Base-by-base conservation (phyloP, 2,329 filamentous ascomycete genomes). In the Metarhizium sp. region DNA sequence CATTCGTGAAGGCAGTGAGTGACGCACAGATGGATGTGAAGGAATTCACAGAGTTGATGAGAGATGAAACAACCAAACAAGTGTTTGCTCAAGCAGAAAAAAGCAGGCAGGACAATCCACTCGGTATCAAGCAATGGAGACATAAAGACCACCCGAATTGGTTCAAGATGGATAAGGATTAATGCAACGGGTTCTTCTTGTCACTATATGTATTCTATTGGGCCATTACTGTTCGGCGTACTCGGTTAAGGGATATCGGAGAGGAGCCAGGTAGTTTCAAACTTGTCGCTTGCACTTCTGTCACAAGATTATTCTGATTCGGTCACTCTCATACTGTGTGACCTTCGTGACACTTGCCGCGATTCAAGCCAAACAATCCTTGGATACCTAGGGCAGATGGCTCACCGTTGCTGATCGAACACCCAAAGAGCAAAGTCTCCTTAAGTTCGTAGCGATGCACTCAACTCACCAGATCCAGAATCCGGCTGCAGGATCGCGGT, bases 81-180 rank as follows among this genome's bases (percentile, higher is more conserved):
- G 71, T 82, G 11, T 70, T 86, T 54, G 73, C 78, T 11, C 74
- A 78, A 55, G 80, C 77, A 2, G 72, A 67, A 45, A 74, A 77
- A 61, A 84, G 82, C 61, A 75, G 75, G 18, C 70, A 76, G 53
- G 74, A 78, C 43, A 78, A 83, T 47, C 78, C 80, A 0, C 73
- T 75, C 52, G 79, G 76, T 4, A 84, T 86, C 59, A 79, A 75
- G 60, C 75, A 78, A 2, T 86, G 83, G 83, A 75, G 73, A 50
- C 75, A 80, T 20, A 76, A 73, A 54, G 79, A 86, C 40, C 74
- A 85, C 55, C 80, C 83, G 2, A 74, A 81, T 58, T 86, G 82
- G 81, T 75, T 78, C 57, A 68, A 61, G 49, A 59, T 68, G 59
- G 68, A 71, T 18, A 61, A 61, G 50, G 63, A 67, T 54, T 59